A percentile compares a stretch with the other conserved stretches of the same genome.
Conservation (phyloP, 1,139 yeast genomes). For the Pichia sp. region DNA sequence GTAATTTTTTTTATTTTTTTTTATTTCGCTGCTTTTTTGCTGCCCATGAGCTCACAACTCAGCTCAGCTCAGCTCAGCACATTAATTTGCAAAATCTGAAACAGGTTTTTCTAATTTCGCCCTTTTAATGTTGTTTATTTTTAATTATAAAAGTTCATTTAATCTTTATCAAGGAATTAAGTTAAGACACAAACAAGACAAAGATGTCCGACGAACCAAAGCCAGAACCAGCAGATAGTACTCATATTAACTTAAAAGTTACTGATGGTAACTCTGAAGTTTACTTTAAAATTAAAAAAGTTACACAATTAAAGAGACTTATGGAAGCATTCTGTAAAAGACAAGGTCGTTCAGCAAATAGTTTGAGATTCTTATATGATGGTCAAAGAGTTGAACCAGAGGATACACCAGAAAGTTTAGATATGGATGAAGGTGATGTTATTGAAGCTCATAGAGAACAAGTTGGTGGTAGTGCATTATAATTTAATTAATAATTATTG, state of each 20-base stretch:
- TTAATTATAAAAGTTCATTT: no score
- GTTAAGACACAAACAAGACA: no score
- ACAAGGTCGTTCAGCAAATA: slow-evolving; percentile 82
- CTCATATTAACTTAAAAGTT: slow-evolving; percentile 86
- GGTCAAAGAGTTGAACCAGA: slow-evolving; percentile 87
- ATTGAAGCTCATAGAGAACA: slow-evolving; percentile 99
- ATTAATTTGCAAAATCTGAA: no score
- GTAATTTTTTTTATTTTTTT: no score
- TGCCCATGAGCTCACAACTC: no score
- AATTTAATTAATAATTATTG: no score
- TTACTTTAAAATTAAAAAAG: slow-evolving; percentile 88
- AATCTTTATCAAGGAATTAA: no score
- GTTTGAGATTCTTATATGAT: slow-evolving; percentile 84
- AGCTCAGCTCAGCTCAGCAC: no score
- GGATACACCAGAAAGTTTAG: slow-evolving; percentile 88
- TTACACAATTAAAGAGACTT: slow-evolving; percentile 87
- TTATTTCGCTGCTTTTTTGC: no score
- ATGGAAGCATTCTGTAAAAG: slow-evolving; percentile 98
- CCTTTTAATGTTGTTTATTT: no score
- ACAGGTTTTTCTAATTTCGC: no score
- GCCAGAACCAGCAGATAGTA: slow-evolving; percentile 51
- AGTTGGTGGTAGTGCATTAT: slow-evolving; percentile 46
- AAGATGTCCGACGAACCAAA: slow-evolving; percentile 36
- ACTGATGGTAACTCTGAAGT: slow-evolving; percentile 92
- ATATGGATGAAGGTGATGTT: slow-evolving; percentile 90